Percentiles rank a stretch among this genome's conserved stretches.
These are phyloP conservation scores for Aspergillus ellipticus DNA, from an alignment of 495 filamentous ascomycete genomes.

Conservation along the genomic window DNA sequence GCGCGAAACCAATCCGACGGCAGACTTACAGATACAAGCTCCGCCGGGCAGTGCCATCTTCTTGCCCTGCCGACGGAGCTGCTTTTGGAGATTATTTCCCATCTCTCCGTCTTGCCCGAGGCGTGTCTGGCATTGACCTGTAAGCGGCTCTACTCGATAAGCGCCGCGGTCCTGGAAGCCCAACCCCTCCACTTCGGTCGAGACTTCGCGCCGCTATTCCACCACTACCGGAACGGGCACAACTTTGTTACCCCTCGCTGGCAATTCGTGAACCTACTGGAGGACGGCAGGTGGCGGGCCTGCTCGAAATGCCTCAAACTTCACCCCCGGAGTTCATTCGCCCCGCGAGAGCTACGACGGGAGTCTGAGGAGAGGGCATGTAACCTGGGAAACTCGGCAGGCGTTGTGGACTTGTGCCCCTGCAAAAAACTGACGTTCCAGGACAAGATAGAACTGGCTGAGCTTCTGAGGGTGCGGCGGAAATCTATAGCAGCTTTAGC, in stretches of 20 bases:
- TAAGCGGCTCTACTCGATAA: slow-evolving; percentile 41
- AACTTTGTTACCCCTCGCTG: slow-evolving; percentile 41
- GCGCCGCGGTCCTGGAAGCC: slow-evolving; percentile 29
- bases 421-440: slow-evolving; percentile 47
- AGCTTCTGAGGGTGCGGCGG: slow-evolving; percentile 32
- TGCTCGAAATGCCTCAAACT: slow-evolving; percentile 46
- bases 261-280: slow-evolving; percentile 39
- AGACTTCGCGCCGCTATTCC: slow-evolving; percentile 45
- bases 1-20: slow-evolving; percentile 13
- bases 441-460: slow-evolving; percentile 37
- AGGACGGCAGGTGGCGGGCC: slow-evolving; percentile 36
- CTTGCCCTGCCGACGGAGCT: slow-evolving; percentile 45
- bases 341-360: slow-evolving; percentile 33
- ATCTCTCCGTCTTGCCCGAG: slow-evolving; percentile 36
- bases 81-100: slow-evolving; percentile 38
- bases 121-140: slow-evolving; percentile 44
- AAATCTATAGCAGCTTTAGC: slow-evolving; percentile 26
- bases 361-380: slow-evolving; percentile 37
- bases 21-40: slow-evolving; percentile 15
- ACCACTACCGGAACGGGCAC: slow-evolving; percentile 42
- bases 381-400: slow-evolving; percentile 38
- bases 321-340: slow-evolving; percentile 37
- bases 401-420: slow-evolving; percentile 44
- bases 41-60: slow-evolving; percentile 29
- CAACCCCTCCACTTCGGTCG: slow-evolving; percentile 40